Evolutionary conservation across 2,329 filamentous ascomycete genomes (phyloP).

Genomic region (Botrytis galanthina): DNA sequence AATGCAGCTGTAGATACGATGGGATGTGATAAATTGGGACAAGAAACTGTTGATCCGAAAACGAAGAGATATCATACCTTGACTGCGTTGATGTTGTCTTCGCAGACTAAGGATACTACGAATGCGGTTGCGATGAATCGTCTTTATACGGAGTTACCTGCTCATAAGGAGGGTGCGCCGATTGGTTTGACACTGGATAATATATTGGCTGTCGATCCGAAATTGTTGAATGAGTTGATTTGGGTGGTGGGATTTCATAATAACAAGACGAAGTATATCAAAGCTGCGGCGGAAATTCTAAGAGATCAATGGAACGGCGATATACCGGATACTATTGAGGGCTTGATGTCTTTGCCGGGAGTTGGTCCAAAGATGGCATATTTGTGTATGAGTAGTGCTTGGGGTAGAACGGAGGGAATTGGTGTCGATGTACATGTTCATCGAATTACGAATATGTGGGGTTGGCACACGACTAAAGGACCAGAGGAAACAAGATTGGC

Average conservation of each 20-base stretch:
- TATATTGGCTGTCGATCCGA: conserved; percentile 58
- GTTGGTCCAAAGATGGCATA: conserved; percentile 77
- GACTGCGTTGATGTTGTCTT: conserved; percentile 68
- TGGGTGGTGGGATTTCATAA: conserved; percentile 72
- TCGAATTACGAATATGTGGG: conserved; percentile 72
- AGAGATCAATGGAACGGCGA: conserved; percentile 58
- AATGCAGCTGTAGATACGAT: conserved; percentile 94
- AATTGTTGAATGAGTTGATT: conserved; percentile 61
- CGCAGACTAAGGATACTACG: conserved; percentile 72
- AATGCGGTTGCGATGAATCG: conserved; percentile 66
- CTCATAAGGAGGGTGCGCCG: conserved; percentile 35
- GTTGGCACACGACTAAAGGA: conserved; percentile 63
- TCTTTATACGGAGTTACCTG: conserved; percentile 59
- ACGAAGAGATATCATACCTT: conserved; percentile 63
- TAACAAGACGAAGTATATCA: conserved; percentile 71
- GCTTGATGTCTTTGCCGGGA: conserved; percentile 62
- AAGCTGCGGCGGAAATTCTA: conserved; percentile 60
- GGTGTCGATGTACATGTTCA: conserved; percentile 72
- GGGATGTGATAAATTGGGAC: conserved; percentile 39
- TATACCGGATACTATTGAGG: conserved; percentile 65
- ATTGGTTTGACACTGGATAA: conserved; percentile 60
- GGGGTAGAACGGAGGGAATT: conserved; percentile 57
- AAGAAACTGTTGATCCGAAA: conserved; percentile 17
- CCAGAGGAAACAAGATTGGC: conserved; percentile 66
- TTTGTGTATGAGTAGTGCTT: conserved; percentile 66